These are phyloP conservation scores for Cutaneotrichosporon sp. DNA, from an alignment of 1,284 basidiomycete genomes.

Conservation along the genomic window DNA sequence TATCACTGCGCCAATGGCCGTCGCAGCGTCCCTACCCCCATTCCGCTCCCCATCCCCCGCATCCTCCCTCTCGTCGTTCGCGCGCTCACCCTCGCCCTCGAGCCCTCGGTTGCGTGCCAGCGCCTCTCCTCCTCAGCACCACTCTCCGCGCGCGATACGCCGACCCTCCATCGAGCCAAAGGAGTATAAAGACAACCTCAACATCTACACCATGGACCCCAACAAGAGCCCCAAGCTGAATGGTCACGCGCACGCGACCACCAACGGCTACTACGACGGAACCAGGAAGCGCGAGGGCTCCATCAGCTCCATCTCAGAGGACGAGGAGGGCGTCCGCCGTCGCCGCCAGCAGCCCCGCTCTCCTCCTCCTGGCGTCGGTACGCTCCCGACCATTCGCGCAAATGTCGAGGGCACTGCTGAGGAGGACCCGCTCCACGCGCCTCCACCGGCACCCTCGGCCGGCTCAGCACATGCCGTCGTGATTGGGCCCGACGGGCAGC, in stretches of 20 bases:
- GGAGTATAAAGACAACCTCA: neutral
- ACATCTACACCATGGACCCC: conserved; percentile 2
- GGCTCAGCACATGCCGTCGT: neutral
- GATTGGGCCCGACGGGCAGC: conserved; percentile 13
- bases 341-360: conserved; percentile 7
- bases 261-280: neutral
- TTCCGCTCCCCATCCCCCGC: conserved; percentile 5
- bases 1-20: conserved; percentile 6
- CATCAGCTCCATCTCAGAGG: conserved; percentile 3
- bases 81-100: conserved; percentile 6
- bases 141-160: conserved; percentile 9
- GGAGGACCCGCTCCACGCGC: conserved; percentile 8
- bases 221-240: conserved; percentile 1
- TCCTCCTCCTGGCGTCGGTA: conserved; percentile 13
- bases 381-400: conserved; percentile 34
- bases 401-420: conserved; percentile 20
- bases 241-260: conserved; percentile 1
- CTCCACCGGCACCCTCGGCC: conserved; percentile 21
- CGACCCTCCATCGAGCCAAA: conserved; percentile 6
- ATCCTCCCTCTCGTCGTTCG: conserved; percentile 4
- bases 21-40: conserved; percentile 5
- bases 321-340: conserved; percentile 7
- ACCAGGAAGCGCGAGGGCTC: neutral
- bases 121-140: conserved; percentile 9
- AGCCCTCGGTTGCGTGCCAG: conserved; percentile 9